Percentiles rank a stretch among this genome's conserved stretches.
These are phyloP conservation scores for Chenopodium suecicum DNA, from an alignment of 148 eudicot species.

Conservation along the genomic window DNA sequence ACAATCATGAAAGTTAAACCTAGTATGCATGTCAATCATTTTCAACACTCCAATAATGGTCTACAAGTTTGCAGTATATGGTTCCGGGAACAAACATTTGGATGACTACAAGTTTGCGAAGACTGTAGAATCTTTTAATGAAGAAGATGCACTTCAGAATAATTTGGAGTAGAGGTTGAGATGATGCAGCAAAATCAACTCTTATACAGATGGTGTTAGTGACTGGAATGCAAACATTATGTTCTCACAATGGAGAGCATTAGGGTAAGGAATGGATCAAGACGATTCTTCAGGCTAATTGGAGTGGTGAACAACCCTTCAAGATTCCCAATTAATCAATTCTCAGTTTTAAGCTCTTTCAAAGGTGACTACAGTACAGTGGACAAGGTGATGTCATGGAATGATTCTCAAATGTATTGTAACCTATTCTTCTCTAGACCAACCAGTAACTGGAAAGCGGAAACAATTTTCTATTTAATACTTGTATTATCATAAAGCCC, in stretches of 20 bases:
- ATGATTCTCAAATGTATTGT: not conserved
- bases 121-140: not conserved
- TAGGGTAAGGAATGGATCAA: too few relatives aligned
- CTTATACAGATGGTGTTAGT: too few relatives aligned
- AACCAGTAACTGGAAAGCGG: too few relatives aligned
- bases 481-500: too few relatives aligned
- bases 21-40: not conserved
- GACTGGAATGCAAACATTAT: too few relatives aligned
- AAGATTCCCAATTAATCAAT: not conserved
- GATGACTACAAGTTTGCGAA: not conserved
- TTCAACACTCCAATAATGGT: not conserved
- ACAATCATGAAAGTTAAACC: not conserved
- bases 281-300: not conserved
- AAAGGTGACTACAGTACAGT: not conserved
- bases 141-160: not conserved
- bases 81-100: not conserved
- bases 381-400: not conserved
- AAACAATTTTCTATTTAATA: too few relatives aligned
- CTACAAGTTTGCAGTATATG: not conserved
- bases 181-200: too few relatives aligned
- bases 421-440: not conserved
- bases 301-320: not conserved
- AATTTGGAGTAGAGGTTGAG: too few relatives aligned
- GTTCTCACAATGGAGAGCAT: too few relatives aligned
- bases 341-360: not conserved